Base-by-base conservation (phyloP, 768 basidiomycete species). In the Hygrocybe coccinea region DNA sequence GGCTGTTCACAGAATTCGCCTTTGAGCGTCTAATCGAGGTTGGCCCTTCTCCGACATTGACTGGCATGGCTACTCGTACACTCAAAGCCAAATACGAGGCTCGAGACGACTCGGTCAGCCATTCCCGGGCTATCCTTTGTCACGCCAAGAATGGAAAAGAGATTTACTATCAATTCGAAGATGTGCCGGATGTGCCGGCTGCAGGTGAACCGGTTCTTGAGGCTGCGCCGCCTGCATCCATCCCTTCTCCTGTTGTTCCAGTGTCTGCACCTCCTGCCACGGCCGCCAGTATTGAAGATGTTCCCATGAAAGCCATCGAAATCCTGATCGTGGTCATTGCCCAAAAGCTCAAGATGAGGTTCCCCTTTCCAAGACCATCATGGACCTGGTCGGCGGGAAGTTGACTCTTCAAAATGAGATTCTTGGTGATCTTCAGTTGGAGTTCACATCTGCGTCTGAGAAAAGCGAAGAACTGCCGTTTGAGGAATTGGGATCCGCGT, bases 371-470 rank as follows among this genome's bases (percentile, higher is more conserved):
- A 99, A 99, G 72, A 88, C 93, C 0, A 94, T 99, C 78, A 98
- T 98, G 72, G 97, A 99, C 65, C 87, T 99, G 53, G 95, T 97
- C 45, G 93, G 93, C 25, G 97, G 97, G 61, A 99, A 99, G 73
- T 98, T 95, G 15, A 99, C 97, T 0, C 78, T 99, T 56, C 97
- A 98, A 74, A 99, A 99, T 69, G 97, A 99, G 70, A 97, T 99
- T 59, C 76, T 99, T 43, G 97, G 97, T 46, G 97, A 98, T 67
- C 79, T 99, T 36, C 94, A 97, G 66, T 84, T 91, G 64, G 97
- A 99, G 69, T 99, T 99, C 69, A 65, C 85, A 3, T 90, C 91
- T 7, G 92, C 95, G 1, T 95, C 97, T 0, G 97, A 99, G 76
- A 99, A 98, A 76, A 94, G 91, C 9, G 97, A 99, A 70, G 97